These are phyloP conservation scores for Psidium friedrichsthalianum DNA, from an alignment of 345 rosid genomes.

Conservation along the genomic window DNA sequence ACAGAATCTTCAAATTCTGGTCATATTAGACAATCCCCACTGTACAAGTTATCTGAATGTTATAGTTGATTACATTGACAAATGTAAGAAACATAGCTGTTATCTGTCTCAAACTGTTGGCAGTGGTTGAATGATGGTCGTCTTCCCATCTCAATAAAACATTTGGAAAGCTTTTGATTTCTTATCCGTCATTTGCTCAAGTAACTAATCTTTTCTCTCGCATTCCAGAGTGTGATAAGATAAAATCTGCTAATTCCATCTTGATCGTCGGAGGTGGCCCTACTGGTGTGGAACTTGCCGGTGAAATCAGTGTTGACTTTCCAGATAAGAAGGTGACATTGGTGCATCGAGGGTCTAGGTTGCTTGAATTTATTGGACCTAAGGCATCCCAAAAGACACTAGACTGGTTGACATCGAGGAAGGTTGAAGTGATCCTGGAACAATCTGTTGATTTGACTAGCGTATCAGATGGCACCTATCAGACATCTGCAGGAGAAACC, in stretches of 20 bases:
- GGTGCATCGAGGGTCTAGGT: conserved; percentile 54
- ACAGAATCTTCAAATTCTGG: not conserved
- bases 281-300: conserved; percentile 41
- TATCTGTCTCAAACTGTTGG: not conserved
- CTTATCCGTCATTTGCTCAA: not conserved
- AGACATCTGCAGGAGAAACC: conserved; percentile 19
- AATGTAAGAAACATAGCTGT: not conserved
- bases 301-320: conserved; percentile 36
- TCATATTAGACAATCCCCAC: not conserved
- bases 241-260: conserved; percentile 21
- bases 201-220: not conserved
- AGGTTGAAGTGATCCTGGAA: conserved; percentile 30
- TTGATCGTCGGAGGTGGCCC: conserved; percentile 36
- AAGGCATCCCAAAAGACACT: conserved; percentile 43
- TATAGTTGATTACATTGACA: not conserved
- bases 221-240: conserved; percentile 16
- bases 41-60: not conserved
- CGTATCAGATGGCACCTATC: conserved; percentile 9
- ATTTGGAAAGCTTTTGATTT: not conserved
- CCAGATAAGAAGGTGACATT: conserved; percentile 49
- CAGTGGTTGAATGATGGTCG: not conserved
- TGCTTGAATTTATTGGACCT: conserved; percentile 50
- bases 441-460: conserved; percentile 17
- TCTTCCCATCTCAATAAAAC: not conserved
- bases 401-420: conserved; percentile 45